phyloP scores from a whole-genome alignment of 2,329 filamentous ascomycete species.

The Sclerotinia trifoliorum region DNA sequence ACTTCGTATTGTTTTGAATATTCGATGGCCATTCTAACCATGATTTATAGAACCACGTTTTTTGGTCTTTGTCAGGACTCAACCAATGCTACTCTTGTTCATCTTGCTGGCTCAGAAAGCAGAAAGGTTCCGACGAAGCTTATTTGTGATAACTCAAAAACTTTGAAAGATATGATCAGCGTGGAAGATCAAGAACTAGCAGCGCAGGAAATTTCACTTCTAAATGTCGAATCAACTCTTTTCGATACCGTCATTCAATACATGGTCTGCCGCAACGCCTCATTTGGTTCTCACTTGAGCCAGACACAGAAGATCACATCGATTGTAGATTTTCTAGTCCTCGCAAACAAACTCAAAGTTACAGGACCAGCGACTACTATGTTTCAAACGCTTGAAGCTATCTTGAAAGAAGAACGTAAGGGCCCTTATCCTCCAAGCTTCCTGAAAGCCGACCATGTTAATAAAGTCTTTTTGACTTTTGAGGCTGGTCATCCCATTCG shows the following conservation, averaged over 20 bases:
- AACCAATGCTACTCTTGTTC: not conserved
- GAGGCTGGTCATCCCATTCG: slow-evolving; percentile 14
- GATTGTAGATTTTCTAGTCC: slow-evolving; percentile 10
- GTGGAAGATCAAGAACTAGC: not conserved
- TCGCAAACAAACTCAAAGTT: slow-evolving; percentile 1
- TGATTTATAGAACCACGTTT: not conserved
- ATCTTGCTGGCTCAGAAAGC: slow-evolving; percentile 1
- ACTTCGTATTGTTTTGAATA: not conserved
- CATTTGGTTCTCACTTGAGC: not conserved
- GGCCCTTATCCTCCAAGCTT: not conserved
- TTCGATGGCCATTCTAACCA: not conserved
- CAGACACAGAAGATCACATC: not conserved
- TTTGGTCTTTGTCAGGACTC: slow-evolving; percentile 2
- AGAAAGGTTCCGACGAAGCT: slow-evolving; percentile 10
- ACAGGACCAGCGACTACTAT: not conserved
- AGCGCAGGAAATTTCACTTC: not conserved
- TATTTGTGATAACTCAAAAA: slow-evolving; percentile 11
- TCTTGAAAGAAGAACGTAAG: slow-evolving; percentile 17
- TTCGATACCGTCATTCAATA: slow-evolving; percentile 24
- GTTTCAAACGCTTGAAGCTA: not conserved
- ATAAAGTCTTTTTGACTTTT: not conserved
- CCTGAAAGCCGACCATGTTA: slow-evolving; percentile 18
- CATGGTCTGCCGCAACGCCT: slow-evolving; percentile 10
- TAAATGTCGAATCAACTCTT: not conserved
- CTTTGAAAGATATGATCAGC: not conserved